Evolutionary conservation across 306 rosid species (phyloP), one percentile per base, ranked within the genome.

Genomic region (Fragaria iinumae): DNA sequence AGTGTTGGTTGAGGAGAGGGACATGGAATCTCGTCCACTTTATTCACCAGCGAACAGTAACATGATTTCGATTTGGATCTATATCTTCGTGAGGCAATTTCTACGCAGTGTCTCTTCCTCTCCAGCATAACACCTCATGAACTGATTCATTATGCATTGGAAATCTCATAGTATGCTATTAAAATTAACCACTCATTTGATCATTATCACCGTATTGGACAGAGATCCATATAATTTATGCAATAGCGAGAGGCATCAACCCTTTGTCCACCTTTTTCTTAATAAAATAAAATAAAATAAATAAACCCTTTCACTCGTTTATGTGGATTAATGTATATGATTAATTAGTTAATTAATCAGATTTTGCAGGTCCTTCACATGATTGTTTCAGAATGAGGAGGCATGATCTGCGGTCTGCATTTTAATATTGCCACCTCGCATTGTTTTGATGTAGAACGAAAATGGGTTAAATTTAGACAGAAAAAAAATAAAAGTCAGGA

Each of bases 21-120:
- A 75, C 80, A 84, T 11, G 73, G 85, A 78, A 78, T 82, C 82
- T 49, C 80, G 17, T 27, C 49, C 12, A 18, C 21, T 38, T 45
- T 64, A 55, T 13, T 44, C 12, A 47, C 69, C 77, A 69, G 41
- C 69, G 47, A 48, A 7, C 11, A n/a, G 48, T 32, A 72, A 78
- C 71, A 44, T 75, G 75, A 39, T 78, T 49, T 49, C 16, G 68
- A 80, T 77, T 77, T 69, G 74, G 84, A 74, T 84, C 72, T 78
- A 49, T 41, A 63, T 39, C 62, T 66, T 12, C 25, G 4, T 17
- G 17, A 39, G 45, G 76, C 59, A 18, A 80, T 83, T 79, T 74
- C 60, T 47, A 44, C 25, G 79, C 71, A 41, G 12, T 80, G 79
- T 77, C 76, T 70, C 86, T 72, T 72, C 29, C 25, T 13, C 80